Percentiles rank a stretch among this genome's conserved stretches.
Conservation (phyloP, 2,329 filamentous ascomycete species). For the Pseudogymnoascus sp. region DNA sequence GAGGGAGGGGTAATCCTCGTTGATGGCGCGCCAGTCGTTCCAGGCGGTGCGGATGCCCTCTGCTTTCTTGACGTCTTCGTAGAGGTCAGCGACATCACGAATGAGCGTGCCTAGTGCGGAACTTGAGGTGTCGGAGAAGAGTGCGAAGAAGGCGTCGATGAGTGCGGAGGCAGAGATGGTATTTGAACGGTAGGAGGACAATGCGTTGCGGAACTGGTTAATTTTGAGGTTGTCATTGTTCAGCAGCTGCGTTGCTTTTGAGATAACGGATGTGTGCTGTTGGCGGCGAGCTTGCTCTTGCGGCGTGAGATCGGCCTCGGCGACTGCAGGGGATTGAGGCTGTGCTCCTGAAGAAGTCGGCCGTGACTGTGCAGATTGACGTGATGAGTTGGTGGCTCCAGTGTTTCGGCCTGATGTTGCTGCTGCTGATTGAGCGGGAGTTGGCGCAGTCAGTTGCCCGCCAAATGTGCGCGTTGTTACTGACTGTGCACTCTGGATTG, state of each 20-base stretch:
- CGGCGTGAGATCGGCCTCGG: constrained; percentile 50
- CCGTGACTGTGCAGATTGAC: constrained; percentile 6
- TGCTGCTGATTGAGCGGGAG: constrained; percentile 31
- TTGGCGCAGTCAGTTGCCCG: constrained; percentile 61
- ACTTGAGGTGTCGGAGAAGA: constrained; percentile 72
- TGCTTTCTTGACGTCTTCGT: constrained; percentile 71
- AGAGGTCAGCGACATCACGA: constrained; percentile 86
- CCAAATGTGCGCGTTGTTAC: constrained; percentile 75
- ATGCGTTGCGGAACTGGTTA: constrained; percentile 65
- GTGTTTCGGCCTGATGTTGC: constrained; percentile 5
- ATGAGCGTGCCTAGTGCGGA: constrained; percentile 80
- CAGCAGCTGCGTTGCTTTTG: constrained; percentile 74
- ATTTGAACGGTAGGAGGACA: constrained; percentile 69
- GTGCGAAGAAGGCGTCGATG: constrained; percentile 77
- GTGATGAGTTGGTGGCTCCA: not conserved
- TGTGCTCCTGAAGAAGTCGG: constrained; percentile 4
- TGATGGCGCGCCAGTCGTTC: constrained; percentile 93
- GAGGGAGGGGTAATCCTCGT: constrained; percentile 87
- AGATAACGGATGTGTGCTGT: constrained; percentile 76
- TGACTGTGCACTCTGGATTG: constrained; percentile 80
- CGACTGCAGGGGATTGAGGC: constrained; percentile 40
- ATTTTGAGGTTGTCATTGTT: constrained; percentile 71
- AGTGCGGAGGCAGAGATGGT: constrained; percentile 66
- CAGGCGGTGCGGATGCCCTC: constrained; percentile 72
- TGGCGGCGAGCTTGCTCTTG: constrained; percentile 75